phyloP scores from a whole-genome alignment of 441 rosid genomes.

The Pelargonium fulgidum region DNA sequence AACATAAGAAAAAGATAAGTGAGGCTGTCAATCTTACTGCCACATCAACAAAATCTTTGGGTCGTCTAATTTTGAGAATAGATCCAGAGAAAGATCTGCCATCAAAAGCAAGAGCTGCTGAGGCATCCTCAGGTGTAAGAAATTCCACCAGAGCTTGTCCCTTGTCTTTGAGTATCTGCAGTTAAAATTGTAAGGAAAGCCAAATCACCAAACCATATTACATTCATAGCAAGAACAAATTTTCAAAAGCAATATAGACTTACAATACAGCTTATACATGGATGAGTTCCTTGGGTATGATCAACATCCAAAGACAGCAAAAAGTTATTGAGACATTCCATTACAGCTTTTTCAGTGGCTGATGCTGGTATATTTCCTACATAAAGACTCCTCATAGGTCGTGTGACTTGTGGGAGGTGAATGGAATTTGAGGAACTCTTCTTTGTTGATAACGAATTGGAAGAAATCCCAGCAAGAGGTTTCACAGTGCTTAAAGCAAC shows the following conservation, averaged over 20 bases:
- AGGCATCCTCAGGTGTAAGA: constrained; percentile 90
- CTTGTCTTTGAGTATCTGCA: constrained; percentile 76
- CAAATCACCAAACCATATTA: constrained; percentile 11
- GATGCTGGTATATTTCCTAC: constrained; percentile 72
- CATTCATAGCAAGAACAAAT: constrained; percentile 20
- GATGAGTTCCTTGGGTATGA: constrained; percentile 56
- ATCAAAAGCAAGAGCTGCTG: constrained; percentile 77
- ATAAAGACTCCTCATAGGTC: constrained; percentile 78
- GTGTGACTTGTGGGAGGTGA: constrained; percentile 79
- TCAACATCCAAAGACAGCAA: constrained; percentile 62
- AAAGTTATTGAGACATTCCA: constrained; percentile 52
- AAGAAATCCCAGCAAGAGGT: constrained; percentile 36
- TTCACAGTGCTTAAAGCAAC: constrained; percentile 33
- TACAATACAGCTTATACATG: constrained; percentile 88
- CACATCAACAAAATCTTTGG: constrained; percentile 73
- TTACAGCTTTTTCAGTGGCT: constrained; percentile 69
- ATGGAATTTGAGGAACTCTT: constrained; percentile 51
- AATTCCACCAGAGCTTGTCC: constrained; percentile 83
- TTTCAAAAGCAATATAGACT: constrained; percentile 33
- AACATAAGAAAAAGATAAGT: constrained; percentile 12
- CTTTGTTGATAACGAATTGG: constrained; percentile 29
- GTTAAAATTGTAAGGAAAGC: constrained; percentile 19
- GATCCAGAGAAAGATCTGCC: constrained; percentile 58
- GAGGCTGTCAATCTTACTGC: constrained; percentile 51
- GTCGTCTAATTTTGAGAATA: constrained; percentile 68